A percentile compares a stretch with the other conserved stretches of the same genome.
phyloP scores from a whole-genome alignment of 345 rosid species.

The Gossypium herbaceum region DNA sequence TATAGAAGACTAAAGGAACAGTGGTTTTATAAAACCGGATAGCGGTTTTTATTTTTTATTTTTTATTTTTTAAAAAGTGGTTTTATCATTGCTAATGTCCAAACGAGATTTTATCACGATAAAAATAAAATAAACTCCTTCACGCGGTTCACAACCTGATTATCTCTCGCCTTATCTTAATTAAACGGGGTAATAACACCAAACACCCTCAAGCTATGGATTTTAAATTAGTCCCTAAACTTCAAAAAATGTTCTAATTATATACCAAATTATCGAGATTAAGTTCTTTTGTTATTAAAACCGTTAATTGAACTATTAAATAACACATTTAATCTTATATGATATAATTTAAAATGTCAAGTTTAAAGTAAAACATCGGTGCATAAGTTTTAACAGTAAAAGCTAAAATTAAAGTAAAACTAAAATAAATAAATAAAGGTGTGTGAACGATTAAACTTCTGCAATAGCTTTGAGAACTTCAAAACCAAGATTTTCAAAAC shows the following conservation, averaged over 20 bases:
- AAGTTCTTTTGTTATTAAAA: no score
- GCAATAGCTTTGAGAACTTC: no score
- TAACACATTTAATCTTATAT: no score
- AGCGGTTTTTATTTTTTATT: not conserved
- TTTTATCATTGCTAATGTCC: not conserved
- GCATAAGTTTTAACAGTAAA: no score
- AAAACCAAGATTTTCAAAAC: no score
- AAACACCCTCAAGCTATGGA: not conserved
- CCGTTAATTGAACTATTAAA: rapidly evolving
- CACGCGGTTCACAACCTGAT: not conserved
- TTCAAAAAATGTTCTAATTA: not conserved
- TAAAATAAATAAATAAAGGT: no score
- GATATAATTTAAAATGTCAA: no score
- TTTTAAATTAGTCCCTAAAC: not conserved
- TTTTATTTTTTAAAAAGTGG: not conserved
- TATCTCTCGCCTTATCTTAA: not conserved
- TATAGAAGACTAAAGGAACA: not conserved
- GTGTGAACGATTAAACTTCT: no score
- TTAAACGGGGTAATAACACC: not conserved
- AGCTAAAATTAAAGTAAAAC: no score
- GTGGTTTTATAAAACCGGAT: not conserved
- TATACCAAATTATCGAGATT: not conserved
- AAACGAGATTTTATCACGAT: slow-evolving; percentile 11
- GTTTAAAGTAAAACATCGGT: no score
- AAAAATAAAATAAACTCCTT: not conserved